A percentile compares a stretch with the other conserved stretches of the same genome.
phyloP scores from a whole-genome alignment of 129 eudicot genomes.

The Flaveria trinervia region DNA sequence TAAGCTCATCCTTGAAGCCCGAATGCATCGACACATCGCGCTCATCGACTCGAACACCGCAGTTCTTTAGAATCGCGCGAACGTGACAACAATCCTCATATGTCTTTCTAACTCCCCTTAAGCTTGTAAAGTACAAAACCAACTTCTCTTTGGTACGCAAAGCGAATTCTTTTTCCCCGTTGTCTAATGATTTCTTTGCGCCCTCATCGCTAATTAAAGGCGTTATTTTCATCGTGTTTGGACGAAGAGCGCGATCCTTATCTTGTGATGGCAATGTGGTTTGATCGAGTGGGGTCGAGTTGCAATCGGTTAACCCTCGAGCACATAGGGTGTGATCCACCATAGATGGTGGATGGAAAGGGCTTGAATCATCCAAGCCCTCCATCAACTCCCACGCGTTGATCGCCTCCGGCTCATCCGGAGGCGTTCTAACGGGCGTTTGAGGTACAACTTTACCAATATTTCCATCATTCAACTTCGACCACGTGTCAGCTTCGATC shows the following conservation, averaged over 20 bases:
- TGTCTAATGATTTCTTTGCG: not conserved
- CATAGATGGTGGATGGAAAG: constrained; percentile 44
- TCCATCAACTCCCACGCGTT: constrained; percentile 89
- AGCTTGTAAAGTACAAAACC: constrained; percentile 74
- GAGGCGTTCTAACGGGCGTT: constrained; percentile 68
- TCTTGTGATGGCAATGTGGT: too few relatives aligned
- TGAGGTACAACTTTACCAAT: constrained; percentile 46
- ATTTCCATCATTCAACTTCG: constrained; percentile 62
- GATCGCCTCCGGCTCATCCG: constrained; percentile 83
- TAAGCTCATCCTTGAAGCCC: constrained; percentile 84
- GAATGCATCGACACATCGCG: constrained; percentile 98
- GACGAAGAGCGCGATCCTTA: not conserved
- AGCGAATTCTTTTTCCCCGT: not conserved
- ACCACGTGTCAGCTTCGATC: constrained; percentile 78
- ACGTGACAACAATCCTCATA: constrained; percentile 87
- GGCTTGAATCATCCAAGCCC: constrained; percentile 90
- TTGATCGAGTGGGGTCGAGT: too few relatives aligned
- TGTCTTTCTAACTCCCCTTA: constrained; percentile 89
- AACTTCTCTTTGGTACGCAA: constrained; percentile 39
- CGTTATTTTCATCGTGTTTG: not conserved
- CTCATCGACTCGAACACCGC: constrained; percentile 69
- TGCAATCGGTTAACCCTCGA: too few relatives aligned
- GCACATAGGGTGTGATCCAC: too few relatives aligned
- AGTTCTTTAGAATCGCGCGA: constrained; percentile 58
- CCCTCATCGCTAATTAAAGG: constrained; percentile 24